Percentiles rank a stretch among this genome's conserved stretches.
phyloP scores from a whole-genome alignment of 2,329 filamentous ascomycete species.

The Colletotrichum orbiculare region DNA sequence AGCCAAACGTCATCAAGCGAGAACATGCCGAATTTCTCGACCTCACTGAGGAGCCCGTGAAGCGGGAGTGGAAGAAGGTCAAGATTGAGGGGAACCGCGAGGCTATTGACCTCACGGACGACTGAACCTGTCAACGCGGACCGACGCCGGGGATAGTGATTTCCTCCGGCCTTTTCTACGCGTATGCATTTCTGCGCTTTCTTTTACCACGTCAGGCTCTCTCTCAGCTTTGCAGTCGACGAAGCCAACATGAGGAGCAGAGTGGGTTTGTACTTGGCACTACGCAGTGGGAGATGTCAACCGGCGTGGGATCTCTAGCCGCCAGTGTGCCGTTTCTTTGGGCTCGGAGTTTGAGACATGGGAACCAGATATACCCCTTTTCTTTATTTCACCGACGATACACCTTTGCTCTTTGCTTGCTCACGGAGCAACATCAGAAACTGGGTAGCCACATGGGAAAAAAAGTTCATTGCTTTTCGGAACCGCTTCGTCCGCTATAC shows the following conservation, averaged over 20 bases:
- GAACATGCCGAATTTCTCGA: slow-evolving; percentile 33
- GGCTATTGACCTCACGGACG: slow-evolving; percentile 38
- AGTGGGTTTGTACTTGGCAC: too few relatives aligned
- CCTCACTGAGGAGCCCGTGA: slow-evolving; percentile 25
- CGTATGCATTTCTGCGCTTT: background rate
- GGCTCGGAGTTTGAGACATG: background rate
- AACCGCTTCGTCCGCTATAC: too few relatives aligned
- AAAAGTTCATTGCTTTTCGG: background rate
- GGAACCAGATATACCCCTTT: background rate
- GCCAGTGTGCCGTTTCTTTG: background rate
- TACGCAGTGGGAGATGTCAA: too few relatives aligned
- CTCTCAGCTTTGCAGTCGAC: too few relatives aligned
- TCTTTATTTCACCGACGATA: background rate
- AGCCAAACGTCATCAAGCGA: slow-evolving; percentile 24
- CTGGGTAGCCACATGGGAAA: background rate
- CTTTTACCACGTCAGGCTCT: background rate
- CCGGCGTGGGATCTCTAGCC: too few relatives aligned
- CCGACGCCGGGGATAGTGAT: background rate
- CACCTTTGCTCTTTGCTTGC: background rate
- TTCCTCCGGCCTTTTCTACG: background rate
- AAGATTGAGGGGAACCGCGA: slow-evolving; percentile 27
- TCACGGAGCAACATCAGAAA: background rate
- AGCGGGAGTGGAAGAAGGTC: slow-evolving; percentile 36
- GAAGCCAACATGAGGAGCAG: too few relatives aligned
- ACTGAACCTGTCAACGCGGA: slow-evolving; percentile 12